Base-by-base conservation (phyloP, 2,329 filamentous ascomycete genomes). In the Penicillium griseofulvum region DNA sequence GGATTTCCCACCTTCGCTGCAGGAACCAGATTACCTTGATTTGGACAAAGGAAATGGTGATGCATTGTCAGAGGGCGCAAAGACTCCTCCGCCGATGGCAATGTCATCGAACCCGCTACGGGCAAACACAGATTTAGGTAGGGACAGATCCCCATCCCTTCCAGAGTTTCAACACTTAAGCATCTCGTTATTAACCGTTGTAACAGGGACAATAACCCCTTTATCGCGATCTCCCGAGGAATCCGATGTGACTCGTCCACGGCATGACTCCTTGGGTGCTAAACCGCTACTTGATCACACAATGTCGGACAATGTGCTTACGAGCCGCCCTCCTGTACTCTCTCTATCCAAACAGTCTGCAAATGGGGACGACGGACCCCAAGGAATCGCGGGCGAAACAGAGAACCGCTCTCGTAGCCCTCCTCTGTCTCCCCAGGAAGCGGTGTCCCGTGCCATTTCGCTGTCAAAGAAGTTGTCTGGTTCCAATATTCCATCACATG, bases 401-500 rank as follows among this genome's bases (percentile, higher is more conserved):
- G 51, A 59, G 4, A 68, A 69, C 26, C 76, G 89, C 55, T 89
- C 91, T 0, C 80, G 83, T n/a, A 96, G 90, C 64, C 90, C 91
- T 0, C 89, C 90, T 6, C 87, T 92, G 17, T 83, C 86, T 0
- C 82, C 85, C 0, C 81, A 82, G 45, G 90, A 96, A 69, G 93
- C 92, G 8, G 82, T 96, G 55, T 86, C 90, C 58, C 86, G 94
- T 62, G 94, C 94, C 8, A 85, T 89, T 68, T 86, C 87, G 28
- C 80, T 99, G 11, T 96, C 93, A 10, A 89, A 90, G 70, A 92
- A 92, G 71, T 82, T 99, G 3, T 90, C 90, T 43, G 87, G 86
- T 3, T 94, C 89, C 45, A 97, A 97, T 68, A 97, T 99, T 56
- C 91, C 91, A 6, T 94, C 88, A 54, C 87, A 90, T 61, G 87